Evolutionary conservation across 768 basidiomycete genomes (phyloP).

Genomic region (Daedalea quercina): DNA sequence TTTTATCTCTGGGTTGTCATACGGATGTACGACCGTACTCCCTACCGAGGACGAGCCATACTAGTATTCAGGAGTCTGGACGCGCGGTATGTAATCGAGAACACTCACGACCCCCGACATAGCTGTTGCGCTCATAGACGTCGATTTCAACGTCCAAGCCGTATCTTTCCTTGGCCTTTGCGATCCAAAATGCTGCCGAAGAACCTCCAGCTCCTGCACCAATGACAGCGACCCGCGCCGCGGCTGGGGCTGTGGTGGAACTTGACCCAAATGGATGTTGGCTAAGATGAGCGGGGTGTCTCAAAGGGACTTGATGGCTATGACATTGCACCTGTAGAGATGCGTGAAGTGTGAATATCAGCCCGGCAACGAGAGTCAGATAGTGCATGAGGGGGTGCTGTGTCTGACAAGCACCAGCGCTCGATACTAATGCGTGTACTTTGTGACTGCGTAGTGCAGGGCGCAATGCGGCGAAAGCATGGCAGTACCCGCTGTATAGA

Average conservation of each 20-base stretch:
- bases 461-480: too few relatives aligned
- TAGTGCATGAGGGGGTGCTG: too few relatives aligned
- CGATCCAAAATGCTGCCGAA: constrained; percentile 81
- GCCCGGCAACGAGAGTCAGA: too few relatives aligned
- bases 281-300: too few relatives aligned
- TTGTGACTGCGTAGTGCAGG: too few relatives aligned
- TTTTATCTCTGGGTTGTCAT: constrained; percentile 47
- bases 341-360: too few relatives aligned
- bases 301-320: too few relatives aligned
- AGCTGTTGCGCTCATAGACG: constrained; percentile 70
- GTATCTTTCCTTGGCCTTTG: constrained; percentile 68
- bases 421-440: too few relatives aligned
- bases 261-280: too few relatives aligned
- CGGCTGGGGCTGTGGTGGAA: neutral
- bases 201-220: constrained; percentile 88
- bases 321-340: too few relatives aligned
- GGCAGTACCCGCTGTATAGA: too few relatives aligned
- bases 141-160: constrained; percentile 72
- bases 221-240: constrained; percentile 72
- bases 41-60: constrained; percentile 39
- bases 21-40: constrained; percentile 71
- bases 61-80: constrained; percentile 6
- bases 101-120: constrained; percentile 81
- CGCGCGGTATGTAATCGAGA: constrained; percentile 1
- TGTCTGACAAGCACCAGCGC: too few relatives aligned